These are phyloP conservation scores for Boechera retrofracta DNA, from an alignment of 345 rosid genomes.

Conservation along the genomic window DNA sequence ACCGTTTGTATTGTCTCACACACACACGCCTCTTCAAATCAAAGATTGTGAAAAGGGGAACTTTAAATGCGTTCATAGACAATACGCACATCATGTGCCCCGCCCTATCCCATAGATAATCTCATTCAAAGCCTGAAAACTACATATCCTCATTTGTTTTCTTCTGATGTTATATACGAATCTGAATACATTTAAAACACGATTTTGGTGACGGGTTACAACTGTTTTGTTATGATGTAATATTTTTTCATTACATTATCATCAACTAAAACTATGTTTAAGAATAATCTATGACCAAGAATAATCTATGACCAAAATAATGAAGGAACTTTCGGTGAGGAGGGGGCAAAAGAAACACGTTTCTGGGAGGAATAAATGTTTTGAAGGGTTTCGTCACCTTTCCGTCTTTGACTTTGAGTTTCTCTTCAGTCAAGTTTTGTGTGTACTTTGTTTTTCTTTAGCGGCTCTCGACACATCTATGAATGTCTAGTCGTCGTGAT, in stretches of 20 bases:
- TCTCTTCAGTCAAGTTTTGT: constrained; percentile 42
- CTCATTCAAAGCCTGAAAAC: not conserved
- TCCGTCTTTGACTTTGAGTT: constrained; percentile 47
- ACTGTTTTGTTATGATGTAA: not conserved
- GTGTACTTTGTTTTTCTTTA: constrained; percentile 26
- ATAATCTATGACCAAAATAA: not conserved
- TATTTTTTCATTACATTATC: not conserved
- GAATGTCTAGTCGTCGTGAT: not conserved
- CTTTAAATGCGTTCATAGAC: not conserved
- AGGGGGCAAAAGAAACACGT: constrained; percentile 5
- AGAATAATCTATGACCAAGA: too few species aligned
- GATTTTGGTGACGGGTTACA: not conserved
- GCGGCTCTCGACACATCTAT: not conserved
- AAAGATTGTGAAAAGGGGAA: not conserved
- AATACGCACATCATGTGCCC: not conserved
- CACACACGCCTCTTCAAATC: not conserved
- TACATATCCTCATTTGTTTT: not conserved
- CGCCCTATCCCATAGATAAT: not conserved
- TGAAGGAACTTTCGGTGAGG: constrained; percentile 21
- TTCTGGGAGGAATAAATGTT: constrained; percentile 21
- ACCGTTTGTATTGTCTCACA: not conserved
- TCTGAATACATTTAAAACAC: not conserved
- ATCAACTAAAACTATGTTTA: not conserved
- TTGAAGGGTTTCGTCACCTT: constrained; percentile 38
- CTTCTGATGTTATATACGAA: not conserved